phyloP scores from a whole-genome alignment of 768 basidiomycete species.

The Amyloporia xantha region DNA sequence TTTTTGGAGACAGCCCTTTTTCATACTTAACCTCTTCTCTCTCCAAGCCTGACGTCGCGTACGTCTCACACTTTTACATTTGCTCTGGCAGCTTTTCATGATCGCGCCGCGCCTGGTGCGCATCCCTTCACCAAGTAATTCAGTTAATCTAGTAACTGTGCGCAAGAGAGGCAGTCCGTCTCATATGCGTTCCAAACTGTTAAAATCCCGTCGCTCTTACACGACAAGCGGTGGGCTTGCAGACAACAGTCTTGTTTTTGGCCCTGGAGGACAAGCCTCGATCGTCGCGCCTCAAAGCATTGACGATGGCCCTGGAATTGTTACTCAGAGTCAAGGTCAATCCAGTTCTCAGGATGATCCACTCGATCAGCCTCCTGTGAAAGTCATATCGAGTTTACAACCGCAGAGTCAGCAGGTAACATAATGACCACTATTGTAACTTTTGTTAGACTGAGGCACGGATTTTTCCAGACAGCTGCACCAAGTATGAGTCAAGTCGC shows the following conservation, averaged over 20 bases:
- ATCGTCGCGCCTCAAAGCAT: neutral
- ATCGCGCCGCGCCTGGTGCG: constrained; percentile 1
- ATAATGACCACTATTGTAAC: neutral
- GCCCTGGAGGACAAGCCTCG: constrained; percentile 4
- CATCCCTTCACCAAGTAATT: neutral
- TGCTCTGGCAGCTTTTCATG: neutral
- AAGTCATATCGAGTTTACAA: neutral
- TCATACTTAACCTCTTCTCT: no score
- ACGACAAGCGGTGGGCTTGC: neutral
- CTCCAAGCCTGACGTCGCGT: no score
- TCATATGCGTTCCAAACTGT: neutral
- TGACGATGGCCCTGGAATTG: neutral
- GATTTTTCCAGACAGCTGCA: neutral
- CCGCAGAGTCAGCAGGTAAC: neutral
- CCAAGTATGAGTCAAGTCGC: neutral
- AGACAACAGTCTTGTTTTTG: neutral
- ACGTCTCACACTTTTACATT: no score
- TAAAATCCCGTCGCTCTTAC: neutral
- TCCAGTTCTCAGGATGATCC: neutral
- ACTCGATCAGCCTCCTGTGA: neutral
- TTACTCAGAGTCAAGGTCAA: neutral
- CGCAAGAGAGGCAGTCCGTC: neutral
- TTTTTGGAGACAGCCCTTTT: no score
- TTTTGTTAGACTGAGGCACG: no score
- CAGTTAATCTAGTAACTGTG: neutral